Base-by-base conservation (phyloP, 176 grass and related monocot genomes). In the Musa beccarii region DNA sequence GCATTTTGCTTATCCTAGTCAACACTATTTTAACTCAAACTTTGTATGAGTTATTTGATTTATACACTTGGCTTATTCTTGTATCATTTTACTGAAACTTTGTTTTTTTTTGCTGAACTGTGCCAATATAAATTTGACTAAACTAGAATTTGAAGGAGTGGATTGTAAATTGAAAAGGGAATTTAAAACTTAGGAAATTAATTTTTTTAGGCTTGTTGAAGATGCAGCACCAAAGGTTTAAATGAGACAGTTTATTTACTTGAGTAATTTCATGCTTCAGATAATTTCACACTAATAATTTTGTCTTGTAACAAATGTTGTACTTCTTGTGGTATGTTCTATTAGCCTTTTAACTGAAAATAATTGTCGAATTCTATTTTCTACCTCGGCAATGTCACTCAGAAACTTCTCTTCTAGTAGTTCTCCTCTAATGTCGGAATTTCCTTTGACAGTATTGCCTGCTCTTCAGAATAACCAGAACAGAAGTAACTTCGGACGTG, bases 361-460 rank as follows among this genome's bases (percentile, higher is more conserved):
- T 4, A 59, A 43, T 34, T 50, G 28, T n/a, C 50, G n/a, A 19
- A 59, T n/a, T n/a, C 14, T 29, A 64, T 68, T 54, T 78, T 78
- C 22, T 51, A 29, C 15, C 16, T 73, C 19, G 20, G 13, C 51
- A 1, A 23, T 2, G 14, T 12, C 10, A 55, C 50, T 8, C 19
- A 73, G 26, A 26, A 26, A 22, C 21, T 73, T 24, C 14, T 54
- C 13, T 24, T 23, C 4, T 3, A 49, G 10, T 12, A 28, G 34
- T 15, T 53, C 21, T 21, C 34, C 52, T 73, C 49, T 53, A 53
- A 80, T 65, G 9, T 28, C 43, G 68, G 9, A 64, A 12, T 54
- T 43, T 75, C 81, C 78, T 78, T 11, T 81, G 77, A 10, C 76
- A 96, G 93, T 92, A 80, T 85, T 92, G 69, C 95, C 90, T 77